Evolutionary conservation across 768 basidiomycete species (phyloP), one percentile per base, ranked within the genome.

Genomic region (Suillus plorans): DNA sequence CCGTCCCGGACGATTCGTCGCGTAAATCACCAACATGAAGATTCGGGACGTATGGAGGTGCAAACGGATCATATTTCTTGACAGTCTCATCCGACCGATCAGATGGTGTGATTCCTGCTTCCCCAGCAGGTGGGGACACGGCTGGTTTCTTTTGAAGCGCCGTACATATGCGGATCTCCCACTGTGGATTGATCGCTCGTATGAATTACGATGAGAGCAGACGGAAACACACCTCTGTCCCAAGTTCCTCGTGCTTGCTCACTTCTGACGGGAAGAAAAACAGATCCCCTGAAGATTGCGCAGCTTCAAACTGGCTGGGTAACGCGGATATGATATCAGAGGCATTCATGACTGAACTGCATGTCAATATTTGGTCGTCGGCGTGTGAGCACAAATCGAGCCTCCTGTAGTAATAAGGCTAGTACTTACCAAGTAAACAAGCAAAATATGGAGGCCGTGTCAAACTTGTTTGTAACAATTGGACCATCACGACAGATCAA

Each of bases 111-210:
- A 64, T 73, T 53, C 64, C 69, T 13, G 66, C 68, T 25, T 76
- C 74, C 61, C 79, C 80, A 60, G 81, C 76, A 50, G 80, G 81
- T 41, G 81, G 81, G 36, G 81, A 81, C n/a, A 80, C 79, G 34
- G 72, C 71, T 4, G 88, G 85, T 75, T 97, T 98, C 70, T 92
- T 84, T 70, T 90, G 88, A 49, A 98, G 79, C 0, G 94, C 91
- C 14, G 94, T 91, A 69, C 95, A 97, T 47, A 92, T 77, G 66
- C 91, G 84, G 64, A 98, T 85, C 77, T 97, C 86, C 74, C 92
- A 97, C 96, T 97, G 71, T 52, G 41, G 41, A 69, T 62, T 20
- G 67, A 44, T 50, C 25, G 36, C 18, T 39, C 20, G 47, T 39
- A 12, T 0, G 36, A 5, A 2, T 10, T 42, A 12, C 2, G 2